Evolutionary conservation across 169 alveolate species (phyloP).

Genomic region (Babesia bovis): DNA sequence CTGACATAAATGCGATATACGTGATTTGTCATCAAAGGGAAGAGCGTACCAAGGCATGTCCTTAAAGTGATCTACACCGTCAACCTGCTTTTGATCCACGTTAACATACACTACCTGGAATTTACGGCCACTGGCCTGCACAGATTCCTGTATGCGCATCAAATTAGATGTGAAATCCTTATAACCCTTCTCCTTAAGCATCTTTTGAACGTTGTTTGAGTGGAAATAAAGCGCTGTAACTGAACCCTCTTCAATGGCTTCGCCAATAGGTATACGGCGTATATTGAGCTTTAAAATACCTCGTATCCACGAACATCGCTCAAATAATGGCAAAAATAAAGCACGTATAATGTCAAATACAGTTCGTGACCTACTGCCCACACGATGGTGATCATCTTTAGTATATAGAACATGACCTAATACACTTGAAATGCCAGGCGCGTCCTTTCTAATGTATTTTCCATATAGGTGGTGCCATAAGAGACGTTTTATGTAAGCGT

Average conservation of each 20-base stretch:
- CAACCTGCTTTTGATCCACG: conserved; percentile 35
- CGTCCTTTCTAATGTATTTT: conserved; percentile 20
- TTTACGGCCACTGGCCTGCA: conserved; percentile 51
- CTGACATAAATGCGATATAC: conserved; percentile 34
- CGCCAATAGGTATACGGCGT: conserved; percentile 49
- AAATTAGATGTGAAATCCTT: conserved; percentile 32
- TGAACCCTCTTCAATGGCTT: conserved; percentile 61
- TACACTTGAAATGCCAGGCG: conserved; percentile 56
- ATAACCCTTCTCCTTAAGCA: conserved; percentile 33
- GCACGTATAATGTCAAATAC: conserved; percentile 10
- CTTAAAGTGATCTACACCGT: conserved; percentile 42
- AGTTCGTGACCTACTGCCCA: not conserved
- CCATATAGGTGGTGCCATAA: conserved; percentile 45
- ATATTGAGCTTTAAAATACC: conserved; percentile 52
- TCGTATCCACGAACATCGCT: conserved; percentile 36
- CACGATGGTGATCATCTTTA: conserved; percentile 25
- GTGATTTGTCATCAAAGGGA: conserved; percentile 61
- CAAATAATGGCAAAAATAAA: conserved; percentile 25
- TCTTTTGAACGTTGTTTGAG: conserved; percentile 34
- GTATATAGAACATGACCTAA: conserved; percentile 64
- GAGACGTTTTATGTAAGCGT: conserved; percentile 28
- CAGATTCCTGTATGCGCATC: conserved; percentile 37
- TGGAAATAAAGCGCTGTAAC: conserved; percentile 58
- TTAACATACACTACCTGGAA: conserved; percentile 55
- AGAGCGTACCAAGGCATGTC: conserved; percentile 64